Evolutionary conservation across 768 basidiomycete genomes (phyloP).

Genomic region (Agrocybe pediades): DNA sequence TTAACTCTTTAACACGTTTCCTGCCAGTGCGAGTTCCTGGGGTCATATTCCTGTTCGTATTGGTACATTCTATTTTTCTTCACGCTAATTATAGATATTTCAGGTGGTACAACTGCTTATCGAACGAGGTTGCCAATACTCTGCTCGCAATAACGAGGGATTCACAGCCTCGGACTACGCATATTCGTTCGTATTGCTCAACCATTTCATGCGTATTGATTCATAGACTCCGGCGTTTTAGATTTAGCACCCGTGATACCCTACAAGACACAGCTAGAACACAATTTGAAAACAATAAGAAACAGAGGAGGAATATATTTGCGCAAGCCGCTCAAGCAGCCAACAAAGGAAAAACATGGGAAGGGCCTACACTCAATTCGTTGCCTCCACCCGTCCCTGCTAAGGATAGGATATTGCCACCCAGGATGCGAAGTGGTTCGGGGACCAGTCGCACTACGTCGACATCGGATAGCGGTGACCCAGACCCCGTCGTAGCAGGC

Average conservation of each 20-base stretch:
- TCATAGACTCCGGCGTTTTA: slow-evolving; percentile 26
- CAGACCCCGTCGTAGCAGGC: slow-evolving; percentile 50
- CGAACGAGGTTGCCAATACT: slow-evolving; percentile 84
- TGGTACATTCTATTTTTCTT: slow-evolving; percentile 6
- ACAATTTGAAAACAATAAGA: slow-evolving; percentile 81
- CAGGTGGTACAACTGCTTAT: slow-evolving; percentile 86
- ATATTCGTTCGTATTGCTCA: slow-evolving; percentile 65
- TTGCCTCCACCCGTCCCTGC: slow-evolving; percentile 49
- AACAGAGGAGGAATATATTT: slow-evolving; percentile 67
- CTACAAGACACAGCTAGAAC: slow-evolving; percentile 79
- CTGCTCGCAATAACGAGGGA: slow-evolving; percentile 85
- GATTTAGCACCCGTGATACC: slow-evolving; percentile 74
- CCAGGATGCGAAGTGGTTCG: slow-evolving; percentile 78
- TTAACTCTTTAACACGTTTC: slow-evolving; percentile 9
- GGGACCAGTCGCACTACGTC: slow-evolving; percentile 78
- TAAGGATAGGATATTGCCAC: slow-evolving; percentile 41
- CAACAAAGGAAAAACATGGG: slow-evolving; percentile 65
- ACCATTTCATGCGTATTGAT: background rate
- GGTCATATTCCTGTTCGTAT: slow-evolving; percentile 73
- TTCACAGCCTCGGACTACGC: slow-evolving; percentile 94
- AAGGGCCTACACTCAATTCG: slow-evolving; percentile 38
- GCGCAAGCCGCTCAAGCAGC: slow-evolving; percentile 79
- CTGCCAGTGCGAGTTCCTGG: slow-evolving; percentile 80
- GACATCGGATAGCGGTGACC: slow-evolving; percentile 74
- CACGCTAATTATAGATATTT: background rate